Conservation (phyloP, 139 green algal genomes). For the Chlorella sp. region DNA sequence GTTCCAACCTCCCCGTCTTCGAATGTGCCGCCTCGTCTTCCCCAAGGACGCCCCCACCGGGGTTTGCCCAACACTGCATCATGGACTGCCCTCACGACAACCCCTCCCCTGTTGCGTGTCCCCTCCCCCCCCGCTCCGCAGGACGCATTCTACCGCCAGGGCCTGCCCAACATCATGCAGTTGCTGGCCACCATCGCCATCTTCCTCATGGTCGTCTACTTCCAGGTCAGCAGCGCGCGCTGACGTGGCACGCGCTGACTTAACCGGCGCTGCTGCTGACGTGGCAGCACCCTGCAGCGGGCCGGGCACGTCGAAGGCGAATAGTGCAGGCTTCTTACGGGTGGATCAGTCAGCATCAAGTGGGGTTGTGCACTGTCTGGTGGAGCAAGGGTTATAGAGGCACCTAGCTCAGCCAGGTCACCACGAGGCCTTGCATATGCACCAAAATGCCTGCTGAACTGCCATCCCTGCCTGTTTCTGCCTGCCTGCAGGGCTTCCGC, state of each 20-base stretch:
- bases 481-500: constrained; percentile 87
- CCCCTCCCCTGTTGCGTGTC: too few relatives aligned
- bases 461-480: background rate
- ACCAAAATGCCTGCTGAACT: background rate
- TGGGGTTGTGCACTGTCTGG: too few relatives aligned
- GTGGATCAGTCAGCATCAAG: background rate
- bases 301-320: too few relatives aligned
- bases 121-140: constrained; percentile 65
- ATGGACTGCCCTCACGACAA: background rate
- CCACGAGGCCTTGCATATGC: too few relatives aligned
- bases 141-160: constrained; percentile 98
- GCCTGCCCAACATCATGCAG: constrained; percentile 98
- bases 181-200: constrained; percentile 95
- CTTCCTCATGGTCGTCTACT: constrained; percentile 99
- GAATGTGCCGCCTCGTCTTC: too few relatives aligned
- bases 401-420: too few relatives aligned
- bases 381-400: too few relatives aligned
- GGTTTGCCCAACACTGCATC: background rate
- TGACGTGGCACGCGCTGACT: too few relatives aligned
- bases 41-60: background rate
- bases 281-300: too few relatives aligned
- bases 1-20: too few relatives aligned
- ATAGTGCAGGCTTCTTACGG: too few relatives aligned
- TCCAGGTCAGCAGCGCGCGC: constrained; percentile 71
- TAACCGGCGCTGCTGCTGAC: too few relatives aligned